Conservation (phyloP, 805 yeast genomes). For the Lipomyces sp. region DNA sequence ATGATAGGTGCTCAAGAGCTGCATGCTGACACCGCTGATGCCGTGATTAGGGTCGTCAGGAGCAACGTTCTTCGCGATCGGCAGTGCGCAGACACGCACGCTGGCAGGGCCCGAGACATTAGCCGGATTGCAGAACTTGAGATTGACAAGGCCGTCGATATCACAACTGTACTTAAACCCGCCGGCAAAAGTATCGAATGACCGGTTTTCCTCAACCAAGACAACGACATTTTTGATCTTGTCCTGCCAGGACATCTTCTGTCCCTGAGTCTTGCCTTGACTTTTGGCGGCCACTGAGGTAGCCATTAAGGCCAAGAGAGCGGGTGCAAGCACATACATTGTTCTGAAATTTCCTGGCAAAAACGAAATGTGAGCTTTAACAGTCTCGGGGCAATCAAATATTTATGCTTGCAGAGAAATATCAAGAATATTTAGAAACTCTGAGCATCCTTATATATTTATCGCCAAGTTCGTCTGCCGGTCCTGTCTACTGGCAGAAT, state of each 20-base stretch:
- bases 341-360: no score
- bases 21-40: constrained; percentile 1
- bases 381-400: no score
- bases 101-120: not conserved
- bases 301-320: not conserved
- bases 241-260: not conserved
- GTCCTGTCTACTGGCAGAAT: no score
- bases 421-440: no score
- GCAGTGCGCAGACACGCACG: not conserved
- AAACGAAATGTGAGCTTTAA: no score
- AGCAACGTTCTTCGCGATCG: constrained; percentile 2
- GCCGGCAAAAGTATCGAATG: constrained; percentile 10
- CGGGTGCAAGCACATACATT: not conserved
- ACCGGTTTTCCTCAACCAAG: constrained; percentile 5
- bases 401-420: no score
- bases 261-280: no score
- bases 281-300: not conserved
- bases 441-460: no score
- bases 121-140: not conserved
- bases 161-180: not conserved
- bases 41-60: constrained; percentile 12
- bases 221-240: constrained; percentile 2
- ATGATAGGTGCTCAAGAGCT: not conserved
- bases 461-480: no score
- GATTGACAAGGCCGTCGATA: not conserved